Evolutionary conservation across 2,329 filamentous ascomycete species (phyloP), one percentile per base, ranked within the genome.

Genomic region (Ceratocystis papillata): DNA sequence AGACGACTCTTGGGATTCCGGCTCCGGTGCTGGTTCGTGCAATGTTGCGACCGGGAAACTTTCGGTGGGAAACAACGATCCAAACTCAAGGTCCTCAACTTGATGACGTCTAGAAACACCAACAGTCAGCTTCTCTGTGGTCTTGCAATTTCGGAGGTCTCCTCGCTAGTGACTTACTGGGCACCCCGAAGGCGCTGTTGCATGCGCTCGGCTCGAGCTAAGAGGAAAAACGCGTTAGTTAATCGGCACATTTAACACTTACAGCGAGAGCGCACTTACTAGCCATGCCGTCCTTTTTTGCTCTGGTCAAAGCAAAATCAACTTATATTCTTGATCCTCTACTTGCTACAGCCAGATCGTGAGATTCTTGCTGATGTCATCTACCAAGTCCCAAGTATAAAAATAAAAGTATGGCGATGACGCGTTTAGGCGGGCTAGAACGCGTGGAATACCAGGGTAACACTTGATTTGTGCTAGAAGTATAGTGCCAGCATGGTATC

Each of bases 151-250:
- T 46, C 20, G 12, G 44, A 61, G 67, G 57, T 41, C 68, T 62
- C 30, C 53, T 48, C 15, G 28, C 37, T 8, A 15, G 1, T 33
- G 12, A 73, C 81, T 70, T 78, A 85, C 83, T 83, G 82, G 53
- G 84, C 83, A 68, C 84, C 84, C 69, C 84, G 83, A 72, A 87
- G 81, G 72, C 84, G 83, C 75, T 85, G 80, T 69, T 83, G 82
- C 76, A 86, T 79, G 71, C 83, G 82, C 72, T 85, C 83, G 70
- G 83, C 81, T 70, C 84, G 82, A 72, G 78, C 80, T 82, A 61
- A 12, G 17, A 4, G 6, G 30, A 20, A 37, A 22, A 53, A 15
- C 48, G 25, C 22, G 20, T 53, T 53, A 53, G 48, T 17, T 22
- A 10, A 8, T 20, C 37, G 2, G 37, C 17, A 10, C 12, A 63